Base-by-base conservation (phyloP, 1,284 basidiomycete genomes). In the Heliocybe sulcata region DNA sequence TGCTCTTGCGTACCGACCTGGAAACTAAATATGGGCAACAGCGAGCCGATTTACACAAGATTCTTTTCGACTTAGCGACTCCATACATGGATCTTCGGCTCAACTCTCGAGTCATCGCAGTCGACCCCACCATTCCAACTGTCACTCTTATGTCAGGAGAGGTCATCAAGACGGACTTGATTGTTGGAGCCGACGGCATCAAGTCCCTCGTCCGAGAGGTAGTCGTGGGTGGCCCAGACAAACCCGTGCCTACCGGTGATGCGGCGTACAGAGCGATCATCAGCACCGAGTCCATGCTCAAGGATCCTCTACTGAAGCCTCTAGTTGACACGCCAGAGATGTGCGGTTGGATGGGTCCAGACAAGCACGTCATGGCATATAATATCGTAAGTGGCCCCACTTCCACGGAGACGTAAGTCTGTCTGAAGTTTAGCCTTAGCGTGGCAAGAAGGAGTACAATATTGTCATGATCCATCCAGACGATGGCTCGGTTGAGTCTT, bases 31-130 rank as follows among this genome's bases (percentile, higher is more conserved):
- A 51, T 6, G 53, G n/a, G 10, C 4, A 20, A 55, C 53, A 79
- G 76, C 80, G 85, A 55, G 80, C 79, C 12, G 79, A 83, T 55
- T 72, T 87, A 35, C 77, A 81, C 58, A 65, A 71, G 10, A 67
- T 82, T 16, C 67, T 86, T 12, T 74, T 74, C 57, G 77, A 79
- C 22, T 70, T 79, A 29, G 77, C 77, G 9, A 61, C 61, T 2
- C 71, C 75, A 2, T 62, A 61, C 33, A 81, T 82, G 19, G 65
- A 69, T 1, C 71, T 86, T 50, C 69, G 71, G 2, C 81, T 80
- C 42, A 70, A 76, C 56, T 64, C 75, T 1, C 66, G 67, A 29
- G 79, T 82, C n/a, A 63, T 71, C 3, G 59, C 62, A 0, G 69
- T 82, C 1, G 77, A 84, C 55, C 68, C 75, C 11, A 20, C 51